phyloP scores from a whole-genome alignment of 2,329 filamentous ascomycete genomes.

The Furcasterigmium sp. region DNA sequence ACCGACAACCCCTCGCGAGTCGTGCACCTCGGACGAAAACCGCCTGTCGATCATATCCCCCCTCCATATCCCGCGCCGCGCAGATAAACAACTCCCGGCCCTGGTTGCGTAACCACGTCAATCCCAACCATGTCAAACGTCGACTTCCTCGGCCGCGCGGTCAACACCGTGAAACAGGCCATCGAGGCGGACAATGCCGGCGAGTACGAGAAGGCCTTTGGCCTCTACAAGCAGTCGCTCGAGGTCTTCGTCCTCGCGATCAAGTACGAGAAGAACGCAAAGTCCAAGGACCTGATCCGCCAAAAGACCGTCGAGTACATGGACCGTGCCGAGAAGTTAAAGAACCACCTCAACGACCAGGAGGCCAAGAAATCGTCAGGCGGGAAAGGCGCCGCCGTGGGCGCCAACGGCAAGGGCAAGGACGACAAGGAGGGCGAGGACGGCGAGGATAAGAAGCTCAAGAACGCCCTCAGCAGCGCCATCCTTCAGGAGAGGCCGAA shows the following conservation, averaged over 20 bases:
- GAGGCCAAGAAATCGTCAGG: constrained; percentile 68
- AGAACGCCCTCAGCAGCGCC: constrained; percentile 83
- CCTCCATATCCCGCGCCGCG: too few species aligned
- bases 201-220: constrained; percentile 96
- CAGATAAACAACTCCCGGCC: too few species aligned
- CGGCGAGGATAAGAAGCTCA: constrained; percentile 91
- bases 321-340: constrained; percentile 97
- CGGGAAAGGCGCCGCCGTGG: constrained; percentile 58
- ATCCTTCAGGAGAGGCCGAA: constrained; percentile 96
- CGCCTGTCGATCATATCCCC: constrained; percentile 6
- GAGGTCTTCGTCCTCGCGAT: constrained; percentile 98
- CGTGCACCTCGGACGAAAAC: constrained; percentile 4
- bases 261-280: constrained; percentile 99
- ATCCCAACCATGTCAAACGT: constrained; percentile 71
- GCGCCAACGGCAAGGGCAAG: constrained; percentile 58
- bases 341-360: constrained; percentile 75
- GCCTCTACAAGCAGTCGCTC: constrained; percentile 90
- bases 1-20: constrained; percentile 4
- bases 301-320: constrained; percentile 95
- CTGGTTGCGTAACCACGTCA: neutral
- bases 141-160: constrained; percentile 94
- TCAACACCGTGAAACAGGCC: constrained; percentile 94
- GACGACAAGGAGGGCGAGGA: constrained; percentile 65
- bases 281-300: constrained; percentile 95
- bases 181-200: constrained; percentile 94